These are phyloP conservation scores for Peniophora sp. DNA, from an alignment of 1,284 basidiomycete genomes.

Conservation along the genomic window DNA sequence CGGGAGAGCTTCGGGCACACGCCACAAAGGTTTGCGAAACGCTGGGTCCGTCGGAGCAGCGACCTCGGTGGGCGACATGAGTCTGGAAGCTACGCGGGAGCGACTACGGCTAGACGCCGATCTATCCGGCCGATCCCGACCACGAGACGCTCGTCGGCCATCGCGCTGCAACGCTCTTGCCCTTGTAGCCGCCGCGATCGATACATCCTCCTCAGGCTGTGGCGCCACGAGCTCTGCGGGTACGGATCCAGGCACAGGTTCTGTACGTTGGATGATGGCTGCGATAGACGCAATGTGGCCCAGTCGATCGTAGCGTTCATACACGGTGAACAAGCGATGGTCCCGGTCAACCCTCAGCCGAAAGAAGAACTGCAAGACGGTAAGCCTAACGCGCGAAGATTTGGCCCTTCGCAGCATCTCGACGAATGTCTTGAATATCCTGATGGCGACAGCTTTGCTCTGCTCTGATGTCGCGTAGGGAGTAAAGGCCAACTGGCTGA, in stretches of 20 bases:
- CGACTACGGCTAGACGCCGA: constrained; percentile 60
- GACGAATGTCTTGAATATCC: constrained; percentile 44
- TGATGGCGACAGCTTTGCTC: constrained; percentile 42
- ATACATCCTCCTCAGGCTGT: constrained; percentile 23
- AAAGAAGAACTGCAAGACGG: constrained; percentile 82
- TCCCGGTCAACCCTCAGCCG: constrained; percentile 87
- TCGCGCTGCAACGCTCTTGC: constrained; percentile 45
- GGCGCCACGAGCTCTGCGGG: constrained; percentile 21
- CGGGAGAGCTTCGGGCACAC: constrained; percentile 64
- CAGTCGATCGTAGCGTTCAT: constrained; percentile 42
- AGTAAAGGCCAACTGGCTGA: constrained; percentile 64
- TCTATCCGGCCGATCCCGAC: constrained; percentile 39
- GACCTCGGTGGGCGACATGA: constrained; percentile 18
- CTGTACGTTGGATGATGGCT: constrained; percentile 42
- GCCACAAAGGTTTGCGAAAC: constrained; percentile 61
- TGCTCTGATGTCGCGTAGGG: constrained; percentile 39
- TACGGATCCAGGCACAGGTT: constrained; percentile 13
- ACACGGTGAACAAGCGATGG: constrained; percentile 76
- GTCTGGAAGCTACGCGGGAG: constrained; percentile 41
- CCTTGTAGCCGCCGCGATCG: constrained; percentile 32
- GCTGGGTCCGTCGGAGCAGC: constrained; percentile 18
- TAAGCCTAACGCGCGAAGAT: constrained; percentile 61
- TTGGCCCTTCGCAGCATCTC: constrained; percentile 34
- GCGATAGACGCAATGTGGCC: constrained; percentile 46
- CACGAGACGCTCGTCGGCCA: constrained; percentile 48